Evolutionary conservation across 257 asterid species (phyloP).

Genomic region (Euphrasia confusa): DNA sequence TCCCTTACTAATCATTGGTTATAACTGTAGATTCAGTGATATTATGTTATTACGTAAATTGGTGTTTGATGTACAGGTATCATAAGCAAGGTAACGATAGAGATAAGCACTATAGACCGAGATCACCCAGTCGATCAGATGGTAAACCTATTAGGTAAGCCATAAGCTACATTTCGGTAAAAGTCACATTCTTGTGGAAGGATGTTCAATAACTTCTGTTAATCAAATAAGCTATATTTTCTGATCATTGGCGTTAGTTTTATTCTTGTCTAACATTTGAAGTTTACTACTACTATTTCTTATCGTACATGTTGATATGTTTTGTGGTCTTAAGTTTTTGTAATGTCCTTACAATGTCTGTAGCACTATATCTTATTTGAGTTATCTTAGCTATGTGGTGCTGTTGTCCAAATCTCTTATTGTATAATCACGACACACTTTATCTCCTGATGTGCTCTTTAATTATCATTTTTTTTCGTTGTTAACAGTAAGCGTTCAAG

Average conservation of each 20-base stretch:
- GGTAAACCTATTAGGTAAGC: slow-evolving; percentile 29
- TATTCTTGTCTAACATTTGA: slow-evolving; percentile 9
- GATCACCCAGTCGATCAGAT: slow-evolving; percentile 44
- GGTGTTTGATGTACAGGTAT: slow-evolving; percentile 32
- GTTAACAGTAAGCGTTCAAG: slow-evolving; percentile 49
- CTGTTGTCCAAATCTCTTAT: slow-evolving; percentile 16
- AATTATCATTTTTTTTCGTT: slow-evolving; percentile 3
- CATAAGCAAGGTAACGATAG: slow-evolving; percentile 34
- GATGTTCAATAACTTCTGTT: slow-evolving; percentile 23
- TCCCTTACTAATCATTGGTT: background rate
- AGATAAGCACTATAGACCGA: slow-evolving; percentile 32
- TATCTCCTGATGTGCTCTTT: slow-evolving; percentile 11
- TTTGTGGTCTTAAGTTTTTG: slow-evolving; percentile 8
- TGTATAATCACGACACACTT: slow-evolving; percentile 5
- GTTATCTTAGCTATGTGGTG: slow-evolving; percentile 10
- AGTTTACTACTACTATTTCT: background rate
- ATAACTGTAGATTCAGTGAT: background rate
- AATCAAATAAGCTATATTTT: slow-evolving; percentile 17
- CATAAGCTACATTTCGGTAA: slow-evolving; percentile 26
- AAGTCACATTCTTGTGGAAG: slow-evolving; percentile 27
- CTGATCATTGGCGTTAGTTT: slow-evolving; percentile 11
- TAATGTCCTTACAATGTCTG: slow-evolving; percentile 2
- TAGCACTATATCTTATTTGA: background rate
- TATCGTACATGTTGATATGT: background rate
- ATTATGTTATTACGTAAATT: slow-evolving; percentile 10